A percentile compares a stretch with the other conserved stretches of the same genome.
These are phyloP conservation scores for Pythium aphanidermatum DNA, from an alignment of 352 stramenopile genomes.

Conservation along the genomic window DNA sequence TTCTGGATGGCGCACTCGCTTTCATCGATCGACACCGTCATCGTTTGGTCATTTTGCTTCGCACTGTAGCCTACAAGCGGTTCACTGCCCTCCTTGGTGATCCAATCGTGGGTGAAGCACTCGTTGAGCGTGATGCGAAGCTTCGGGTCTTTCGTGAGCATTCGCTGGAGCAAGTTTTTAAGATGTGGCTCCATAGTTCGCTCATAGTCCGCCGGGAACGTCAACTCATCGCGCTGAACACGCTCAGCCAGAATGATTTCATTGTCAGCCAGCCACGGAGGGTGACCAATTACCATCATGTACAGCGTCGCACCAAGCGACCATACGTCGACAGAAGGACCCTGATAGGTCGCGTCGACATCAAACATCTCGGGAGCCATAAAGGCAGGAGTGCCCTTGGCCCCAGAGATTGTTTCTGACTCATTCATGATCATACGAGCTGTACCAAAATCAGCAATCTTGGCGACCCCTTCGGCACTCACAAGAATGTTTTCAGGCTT, in stretches of 20 bases:
- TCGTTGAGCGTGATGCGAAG: conserved; percentile 75
- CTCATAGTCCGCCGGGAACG: conserved; percentile 71
- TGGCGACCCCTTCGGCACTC: conserved; percentile 73
- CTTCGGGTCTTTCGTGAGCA: conserved; percentile 86
- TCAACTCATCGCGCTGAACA: conserved; percentile 85
- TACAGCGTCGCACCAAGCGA: conserved; percentile 88
- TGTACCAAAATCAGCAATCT: conserved; percentile 89
- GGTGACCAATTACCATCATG: conserved; percentile 90
- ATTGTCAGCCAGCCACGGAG: conserved; percentile 88
- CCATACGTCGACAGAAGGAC: conserved; percentile 83
- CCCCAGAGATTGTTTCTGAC: conserved; percentile 74
- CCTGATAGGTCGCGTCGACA: conserved; percentile 83
- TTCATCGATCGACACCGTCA: conserved; percentile 80
- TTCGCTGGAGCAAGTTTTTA: conserved; percentile 88
- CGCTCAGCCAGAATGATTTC: conserved; percentile 82
- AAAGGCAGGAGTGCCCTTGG: conserved; percentile 84
- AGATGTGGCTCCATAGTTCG: conserved; percentile 79
- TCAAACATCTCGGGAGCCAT: conserved; percentile 92
- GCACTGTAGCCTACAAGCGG: conserved; percentile 39
- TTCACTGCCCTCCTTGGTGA: conserved; percentile 91
- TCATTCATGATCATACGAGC: conserved; percentile 90
- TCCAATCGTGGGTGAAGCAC: conserved; percentile 90
- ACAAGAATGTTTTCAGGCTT: conserved; percentile 89
- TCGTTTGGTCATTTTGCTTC: conserved; percentile 47
- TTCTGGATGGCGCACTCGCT: conserved; percentile 83